Evolutionary conservation across 768 basidiomycete genomes (phyloP).

Genomic region (Amanita exitialis): DNA sequence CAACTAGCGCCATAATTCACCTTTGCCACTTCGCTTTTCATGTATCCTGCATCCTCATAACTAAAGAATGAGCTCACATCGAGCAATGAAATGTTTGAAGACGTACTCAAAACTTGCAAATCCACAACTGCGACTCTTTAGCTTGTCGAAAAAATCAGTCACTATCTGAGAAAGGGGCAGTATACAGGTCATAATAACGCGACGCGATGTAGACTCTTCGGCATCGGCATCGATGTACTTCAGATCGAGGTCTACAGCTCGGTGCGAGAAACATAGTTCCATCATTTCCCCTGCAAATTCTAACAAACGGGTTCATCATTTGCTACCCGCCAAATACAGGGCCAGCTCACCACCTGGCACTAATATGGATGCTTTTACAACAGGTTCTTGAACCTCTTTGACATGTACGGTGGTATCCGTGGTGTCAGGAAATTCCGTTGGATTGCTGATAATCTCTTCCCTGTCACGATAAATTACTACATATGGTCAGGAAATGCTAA

Average conservation of each 20-base stretch:
- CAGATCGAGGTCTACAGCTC: constrained; percentile 78
- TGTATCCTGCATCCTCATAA: constrained; percentile 92
- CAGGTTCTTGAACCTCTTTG: constrained; percentile 79
- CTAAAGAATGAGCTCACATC: constrained; percentile 27
- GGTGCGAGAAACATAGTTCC: constrained; percentile 81
- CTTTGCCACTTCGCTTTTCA: constrained; percentile 72
- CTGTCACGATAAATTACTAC: constrained; percentile 69
- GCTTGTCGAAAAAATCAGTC: constrained; percentile 88
- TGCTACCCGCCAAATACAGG: background rate
- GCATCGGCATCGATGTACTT: constrained; percentile 64
- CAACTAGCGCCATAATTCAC: constrained; percentile 24
- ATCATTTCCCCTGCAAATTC: constrained; percentile 96
- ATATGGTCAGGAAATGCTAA: constrained; percentile 4
- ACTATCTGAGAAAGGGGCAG: constrained; percentile 92
- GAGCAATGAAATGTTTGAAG: background rate
- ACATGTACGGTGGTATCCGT: constrained; percentile 52
- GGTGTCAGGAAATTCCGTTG: constrained; percentile 89
- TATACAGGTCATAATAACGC: constrained; percentile 72
- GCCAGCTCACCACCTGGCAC: constrained; percentile 70
- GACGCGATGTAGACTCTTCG: constrained; percentile 38
- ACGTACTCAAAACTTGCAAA: constrained; percentile 88
- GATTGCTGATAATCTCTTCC: constrained; percentile 73
- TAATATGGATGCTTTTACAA: constrained; percentile 90
- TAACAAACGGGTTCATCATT: constrained; percentile 17
- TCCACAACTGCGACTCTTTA: constrained; percentile 88